A percentile compares a stretch with the other conserved stretches of the same genome.
Conservation (phyloP, 2,329 filamentous ascomycete species). For the Ceratocystiopsis sp. region DNA sequence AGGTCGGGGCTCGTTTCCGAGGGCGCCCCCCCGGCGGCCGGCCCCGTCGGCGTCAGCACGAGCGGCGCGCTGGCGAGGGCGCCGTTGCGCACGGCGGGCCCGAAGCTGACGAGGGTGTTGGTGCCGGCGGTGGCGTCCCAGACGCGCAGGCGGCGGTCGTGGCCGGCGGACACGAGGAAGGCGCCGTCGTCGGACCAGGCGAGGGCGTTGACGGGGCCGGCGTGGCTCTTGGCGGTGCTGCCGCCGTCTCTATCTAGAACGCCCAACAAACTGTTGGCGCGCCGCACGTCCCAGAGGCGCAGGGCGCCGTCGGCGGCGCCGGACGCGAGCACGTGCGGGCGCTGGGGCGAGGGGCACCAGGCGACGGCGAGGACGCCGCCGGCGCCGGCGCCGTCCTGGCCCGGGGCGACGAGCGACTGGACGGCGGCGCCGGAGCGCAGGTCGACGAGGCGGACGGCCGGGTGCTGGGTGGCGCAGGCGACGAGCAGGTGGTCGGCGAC, state of each 20-base stretch:
- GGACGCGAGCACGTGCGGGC: constrained; percentile 65
- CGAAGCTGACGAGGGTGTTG: constrained; percentile 81
- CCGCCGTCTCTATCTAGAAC: constrained; percentile 74
- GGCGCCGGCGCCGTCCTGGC: constrained; percentile 23
- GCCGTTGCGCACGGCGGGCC: constrained; percentile 61
- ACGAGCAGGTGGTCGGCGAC: constrained; percentile 60
- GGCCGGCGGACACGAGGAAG: constrained; percentile 62
- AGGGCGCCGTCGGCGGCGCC: constrained; percentile 73
- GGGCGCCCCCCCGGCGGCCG: too few relatives aligned
- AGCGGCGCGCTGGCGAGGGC: constrained; percentile 45
- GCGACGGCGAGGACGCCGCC: constrained; percentile 50
- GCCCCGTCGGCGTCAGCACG: constrained; percentile 42
- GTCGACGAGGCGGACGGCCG: constrained; percentile 70
- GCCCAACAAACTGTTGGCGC: constrained; percentile 58
- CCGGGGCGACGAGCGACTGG: constrained; percentile 53
- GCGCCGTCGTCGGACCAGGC: constrained; percentile 68
- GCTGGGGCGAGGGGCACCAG: constrained; percentile 74
- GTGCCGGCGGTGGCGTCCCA: constrained; percentile 70
- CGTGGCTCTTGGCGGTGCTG: constrained; percentile 48
- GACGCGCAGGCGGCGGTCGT: constrained; percentile 70
- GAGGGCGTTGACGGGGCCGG: constrained; percentile 68
- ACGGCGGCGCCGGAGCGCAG: constrained; percentile 64
- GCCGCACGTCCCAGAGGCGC: constrained; percentile 74
- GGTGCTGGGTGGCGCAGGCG: constrained; percentile 76
- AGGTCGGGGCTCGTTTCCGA: constrained; percentile 44